Evolutionary conservation across 208 protist species (phyloP).

Genomic region (Acanthamoeba castellanii): DNA sequence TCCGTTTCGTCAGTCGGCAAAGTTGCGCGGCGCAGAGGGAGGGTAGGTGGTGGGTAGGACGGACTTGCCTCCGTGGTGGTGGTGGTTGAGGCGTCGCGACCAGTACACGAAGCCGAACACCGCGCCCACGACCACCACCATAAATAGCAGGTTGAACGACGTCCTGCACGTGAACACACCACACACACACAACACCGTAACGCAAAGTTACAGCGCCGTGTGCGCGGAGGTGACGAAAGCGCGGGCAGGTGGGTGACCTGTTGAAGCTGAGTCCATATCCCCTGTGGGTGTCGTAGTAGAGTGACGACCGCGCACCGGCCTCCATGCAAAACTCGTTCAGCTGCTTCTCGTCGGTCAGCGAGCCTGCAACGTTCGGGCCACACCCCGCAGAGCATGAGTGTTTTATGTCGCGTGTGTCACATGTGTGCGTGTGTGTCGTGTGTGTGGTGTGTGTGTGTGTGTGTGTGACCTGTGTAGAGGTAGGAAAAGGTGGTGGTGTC

Average conservation of each 20-base stretch:
- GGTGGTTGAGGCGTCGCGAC: background rate
- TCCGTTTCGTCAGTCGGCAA: background rate
- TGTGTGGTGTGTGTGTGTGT: background rate
- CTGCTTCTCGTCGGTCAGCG: background rate
- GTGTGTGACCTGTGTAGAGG: background rate
- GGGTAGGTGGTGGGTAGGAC: constrained; percentile 9
- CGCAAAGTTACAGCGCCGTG: too few relatives aligned
- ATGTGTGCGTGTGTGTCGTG: background rate
- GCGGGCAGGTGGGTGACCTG: background rate
- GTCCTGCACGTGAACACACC: background rate
- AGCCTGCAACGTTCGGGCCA: background rate
- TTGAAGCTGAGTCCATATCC: background rate
- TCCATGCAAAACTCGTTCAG: background rate
- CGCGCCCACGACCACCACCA: background rate
- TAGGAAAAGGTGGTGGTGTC: background rate
- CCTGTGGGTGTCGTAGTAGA: background rate
- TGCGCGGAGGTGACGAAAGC: background rate
- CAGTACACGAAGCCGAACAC: background rate
- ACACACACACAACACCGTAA: too few relatives aligned
- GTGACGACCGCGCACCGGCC: background rate
- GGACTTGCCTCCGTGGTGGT: background rate
- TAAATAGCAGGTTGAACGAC: constrained; percentile 9
- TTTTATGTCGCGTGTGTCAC: background rate
- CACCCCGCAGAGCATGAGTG: background rate
- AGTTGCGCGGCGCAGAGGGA: background rate